Conservation (phyloP, 176 grass and related monocot genomes). For the Hordeum marinum region DNA sequence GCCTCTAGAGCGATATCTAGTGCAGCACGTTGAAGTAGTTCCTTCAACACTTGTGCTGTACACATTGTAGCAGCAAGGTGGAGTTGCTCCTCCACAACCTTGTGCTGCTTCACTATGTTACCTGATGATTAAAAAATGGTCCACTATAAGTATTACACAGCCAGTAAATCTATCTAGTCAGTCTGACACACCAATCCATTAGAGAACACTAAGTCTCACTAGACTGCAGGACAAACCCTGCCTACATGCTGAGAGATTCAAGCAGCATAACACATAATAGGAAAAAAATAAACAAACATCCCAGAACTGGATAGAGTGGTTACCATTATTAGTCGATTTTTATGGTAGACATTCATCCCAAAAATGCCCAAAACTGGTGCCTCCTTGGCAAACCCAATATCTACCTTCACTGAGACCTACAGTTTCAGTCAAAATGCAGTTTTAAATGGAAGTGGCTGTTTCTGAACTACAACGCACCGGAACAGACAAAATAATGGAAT, state of each 20-base stretch:
- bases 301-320: slow-evolving; percentile 2
- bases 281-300: neutral
- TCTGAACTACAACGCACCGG: neutral
- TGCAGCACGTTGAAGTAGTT: too few species aligned
- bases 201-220: neutral
- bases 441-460: neutral
- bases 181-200: neutral
- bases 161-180: slow-evolving; percentile 1
- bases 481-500: neutral
- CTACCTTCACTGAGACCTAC: slow-evolving; percentile 60
- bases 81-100: too few species aligned
- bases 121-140: neutral
- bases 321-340: slow-evolving; percentile 97
- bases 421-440: slow-evolving; percentile 13
- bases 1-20: too few species aligned
- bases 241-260: neutral
- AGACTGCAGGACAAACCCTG: neutral
- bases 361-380: slow-evolving; percentile 98
- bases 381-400: slow-evolving; percentile 93
- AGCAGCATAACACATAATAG: neutral
- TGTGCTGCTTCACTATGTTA: too few species aligned
- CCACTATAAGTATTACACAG: neutral
- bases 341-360: slow-evolving; percentile 97
- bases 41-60: too few species aligned
- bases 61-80: too few species aligned